Conservation (phyloP, 345 rosid species). For the Chamaenerion angustifolium region DNA sequence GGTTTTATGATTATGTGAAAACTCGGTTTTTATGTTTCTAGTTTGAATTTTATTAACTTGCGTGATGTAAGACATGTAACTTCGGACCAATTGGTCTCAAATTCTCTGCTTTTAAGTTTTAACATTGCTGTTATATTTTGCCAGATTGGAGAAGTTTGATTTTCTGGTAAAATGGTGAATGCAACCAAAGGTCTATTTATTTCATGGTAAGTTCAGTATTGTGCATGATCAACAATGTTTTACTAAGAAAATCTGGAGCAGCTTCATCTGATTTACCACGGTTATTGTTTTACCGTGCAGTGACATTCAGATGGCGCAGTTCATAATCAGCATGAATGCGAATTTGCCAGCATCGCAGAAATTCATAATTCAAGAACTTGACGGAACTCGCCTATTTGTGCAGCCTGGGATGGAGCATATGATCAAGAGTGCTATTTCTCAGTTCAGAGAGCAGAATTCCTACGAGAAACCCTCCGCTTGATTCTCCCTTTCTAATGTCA, state of each 20-base stretch:
- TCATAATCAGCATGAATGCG: conserved; percentile 58
- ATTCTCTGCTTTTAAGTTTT: no score
- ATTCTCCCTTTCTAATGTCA: no score
- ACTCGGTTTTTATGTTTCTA: no score
- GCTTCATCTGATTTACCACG: background rate
- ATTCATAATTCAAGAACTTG: conserved; percentile 66
- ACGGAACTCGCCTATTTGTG: conserved; percentile 63
- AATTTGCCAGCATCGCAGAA: conserved; percentile 62
- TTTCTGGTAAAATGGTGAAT: conserved; percentile 42
- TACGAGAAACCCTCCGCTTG: conserved; percentile 54
- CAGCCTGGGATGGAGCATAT: conserved; percentile 54
- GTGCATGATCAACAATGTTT: background rate
- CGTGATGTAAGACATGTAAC: no score
- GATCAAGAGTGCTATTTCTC: conserved; percentile 63
- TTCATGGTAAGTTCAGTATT: conserved; percentile 33
- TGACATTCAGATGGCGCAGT: conserved; percentile 76
- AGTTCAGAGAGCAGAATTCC: conserved; percentile 74
- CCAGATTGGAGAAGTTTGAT: background rate
- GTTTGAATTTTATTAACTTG: no score
- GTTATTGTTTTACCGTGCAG: conserved; percentile 19
- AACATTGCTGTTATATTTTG: background rate
- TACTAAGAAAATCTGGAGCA: background rate
- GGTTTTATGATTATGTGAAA: no score
- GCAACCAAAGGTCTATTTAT: conserved; percentile 77
- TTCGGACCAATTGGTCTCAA: background rate